Base-by-base conservation (phyloP, 192 early-diverging fungal species). In the Obelidium mucronatum region DNA sequence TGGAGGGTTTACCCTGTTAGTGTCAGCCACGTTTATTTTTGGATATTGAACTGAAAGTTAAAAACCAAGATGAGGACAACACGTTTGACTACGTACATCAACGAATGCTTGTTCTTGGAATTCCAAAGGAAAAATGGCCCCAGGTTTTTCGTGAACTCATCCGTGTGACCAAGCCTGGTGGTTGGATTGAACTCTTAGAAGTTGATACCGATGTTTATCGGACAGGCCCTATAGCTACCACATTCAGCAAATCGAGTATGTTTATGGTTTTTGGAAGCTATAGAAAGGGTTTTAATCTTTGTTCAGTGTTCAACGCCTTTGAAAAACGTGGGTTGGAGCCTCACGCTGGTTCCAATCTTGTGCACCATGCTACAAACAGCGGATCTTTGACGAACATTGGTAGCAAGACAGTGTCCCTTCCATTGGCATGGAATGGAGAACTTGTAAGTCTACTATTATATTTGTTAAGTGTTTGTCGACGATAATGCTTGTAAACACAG, bases 161-260 rank as follows among this genome's bases (percentile, higher is more conserved):
- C 2, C 80, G 86, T 8, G 85, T 88, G 11, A 78, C 80, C 34
- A 87, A 87, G 74, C 80, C 80, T n/a, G 86, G 85, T 19, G 86
- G 85, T 24, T 85, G 67, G 39, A 68, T 86, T 17, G 85, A 88
- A 58, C 54, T 87, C 24, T 78, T 83, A 33, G 86, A 87, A 63
- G 8, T 3, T 62, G 59, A 62, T 44, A 31, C 2, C n/a, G 26
- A 53, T 44, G 28, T 69, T 69, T 69, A 3, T 48, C 2, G 28
- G 1, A 26, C 39, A 28, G 63, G 63, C 8, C 63, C 63, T 35
- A 19, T 17, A 19, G 19, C 31, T 15, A 30, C 26, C 13, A 19
- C 37, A 65, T 5, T 8, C 8, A 65, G 15, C 8, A 40, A 34
- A 65, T 36, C 63, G 26, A n/a, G n/a, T n/a, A n/a, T n/a, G n/a